Base-by-base conservation (phyloP, 768 basidiomycete genomes). In the Lactarius sp. region DNA sequence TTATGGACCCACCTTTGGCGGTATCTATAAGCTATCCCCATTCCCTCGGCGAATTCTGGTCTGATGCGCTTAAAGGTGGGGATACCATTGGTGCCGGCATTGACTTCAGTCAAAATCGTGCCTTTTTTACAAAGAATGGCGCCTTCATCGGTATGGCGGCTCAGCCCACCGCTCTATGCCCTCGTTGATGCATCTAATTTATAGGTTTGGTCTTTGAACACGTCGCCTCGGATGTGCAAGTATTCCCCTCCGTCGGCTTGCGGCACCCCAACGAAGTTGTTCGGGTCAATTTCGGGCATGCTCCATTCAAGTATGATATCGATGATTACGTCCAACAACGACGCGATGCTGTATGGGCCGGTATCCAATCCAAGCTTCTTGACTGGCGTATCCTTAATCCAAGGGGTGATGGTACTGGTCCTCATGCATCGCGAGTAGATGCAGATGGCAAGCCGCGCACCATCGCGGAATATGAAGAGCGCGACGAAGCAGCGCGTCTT, bases 41-140 rank as follows among this genome's bases (percentile, higher is more conserved):
- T 33, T 49, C 47, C 34, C 51, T 42, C 37, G 34, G 54, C 33
- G 61, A 7, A 59, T 68, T 59, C 39, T 65, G 63, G 44, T 63
- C 52, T 57, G 66, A 55, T 61, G 20, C 51, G 49, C 52, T 62
- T 62, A 10, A 69, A 95, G 94, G 85, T 50, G 90, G 88, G 8
- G 96, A 99, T 72, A 76, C 87, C 31, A 81, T 99, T 63, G 96
- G 96, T 12, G 96, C 94, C 70, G 96, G 96, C 1, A 81, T 98
- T 62, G 93, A 98, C 74, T 97, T 94, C 71, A 86, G 85, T 50
- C 84, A 82, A 20, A 81, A 90, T 61, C 80, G 81, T 60, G 86
- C 85, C 0, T 97, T 98, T 75, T 97, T 88, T 73, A 97, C 94
- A 36, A 94, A 90, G 77, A 96, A 96, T 63, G 91, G 92, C 13